Conservation (phyloP, 108 stramenopile genomes). For the Seminavis robusta region DNA sequence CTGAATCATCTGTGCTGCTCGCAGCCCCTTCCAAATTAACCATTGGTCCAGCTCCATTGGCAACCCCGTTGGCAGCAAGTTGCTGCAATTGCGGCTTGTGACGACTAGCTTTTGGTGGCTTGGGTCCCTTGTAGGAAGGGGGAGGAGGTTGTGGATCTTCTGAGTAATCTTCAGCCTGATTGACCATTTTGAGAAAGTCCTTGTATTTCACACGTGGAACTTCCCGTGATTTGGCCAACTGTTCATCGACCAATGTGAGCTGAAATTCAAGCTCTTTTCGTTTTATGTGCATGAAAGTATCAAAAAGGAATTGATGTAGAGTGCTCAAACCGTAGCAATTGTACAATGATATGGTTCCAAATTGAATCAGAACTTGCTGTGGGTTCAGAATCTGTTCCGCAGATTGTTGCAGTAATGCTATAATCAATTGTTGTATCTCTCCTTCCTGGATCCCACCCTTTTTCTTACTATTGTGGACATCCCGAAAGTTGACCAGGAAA, state of each 20-base stretch:
- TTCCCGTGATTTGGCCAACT: background rate
- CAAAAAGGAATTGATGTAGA: constrained; percentile 54
- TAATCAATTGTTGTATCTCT: constrained; percentile 1
- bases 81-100: too few species aligned
- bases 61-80: too few species aligned
- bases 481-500: constrained; percentile 48
- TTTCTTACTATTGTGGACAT: constrained; percentile 16
- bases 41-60: background rate
- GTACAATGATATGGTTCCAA: constrained; percentile 10
- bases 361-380: constrained; percentile 1
- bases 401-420: background rate
- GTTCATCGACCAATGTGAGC: constrained; percentile 11
- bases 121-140: too few species aligned
- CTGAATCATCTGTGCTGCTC: background rate
- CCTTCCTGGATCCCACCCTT: background rate
- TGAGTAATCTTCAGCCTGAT: too few species aligned
- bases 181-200: constrained; percentile 12
- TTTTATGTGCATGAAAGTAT: constrained; percentile 32
- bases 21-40: background rate
- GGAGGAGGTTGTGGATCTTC: too few species aligned
- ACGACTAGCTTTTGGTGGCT: too few species aligned
- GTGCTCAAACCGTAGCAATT: constrained; percentile 44
- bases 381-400: constrained; percentile 4
- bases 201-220: background rate
- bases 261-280: constrained; percentile 21